Evolutionary conservation across 1,139 yeast genomes (phyloP), one percentile per base, ranked within the genome.

Genomic region (Williopsis jadinii): DNA sequence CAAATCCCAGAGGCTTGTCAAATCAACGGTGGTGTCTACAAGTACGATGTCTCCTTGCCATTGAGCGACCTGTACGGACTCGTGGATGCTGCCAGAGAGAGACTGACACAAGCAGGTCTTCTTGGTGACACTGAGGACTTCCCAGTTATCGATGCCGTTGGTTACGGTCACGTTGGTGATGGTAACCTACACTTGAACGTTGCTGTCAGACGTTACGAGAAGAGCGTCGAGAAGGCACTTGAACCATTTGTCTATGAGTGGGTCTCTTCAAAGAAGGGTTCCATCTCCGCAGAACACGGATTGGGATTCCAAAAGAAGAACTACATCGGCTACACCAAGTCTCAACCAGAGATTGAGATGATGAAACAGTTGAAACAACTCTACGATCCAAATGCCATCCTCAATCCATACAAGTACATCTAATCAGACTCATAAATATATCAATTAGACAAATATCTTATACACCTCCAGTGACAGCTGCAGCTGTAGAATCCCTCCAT

Each of bases 211-310:
- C 73, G 78, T 54, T 90, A 90, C 64, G 73, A 74, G 51, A 82
- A 84, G 61, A 73, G 70, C 30, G 83, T 90, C 43, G 97, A 90
- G 65, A 66, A 73, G 42, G 76, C 73, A 2, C 71, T 92, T 48
- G 97, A 92, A 64, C 97, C 97, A 34, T 90, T 83, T 65, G 92
- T 92, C 28, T 92, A 87, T 57, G 95, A 92, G 66, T 88, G 92
- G 84, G 84, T 92, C 47, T 71, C 75, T 41, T 74, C 80, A 47
- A 73, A 73, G 46, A 66, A 79, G 34, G 98, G 98, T 28, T 87
- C 97, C 1, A 82, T 92, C 40, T 84, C 95, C 46, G 98, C 97
- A 34, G 98, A 92, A 63, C 98, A 92, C 62, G 98, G 98, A 5
- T 71, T 92, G 47, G 98, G 98, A 1, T 85, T 92, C 75, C 96